These are phyloP conservation scores for Termitomyces sp. DNA, from an alignment of 1,284 basidiomycete genomes.

Conservation along the genomic window DNA sequence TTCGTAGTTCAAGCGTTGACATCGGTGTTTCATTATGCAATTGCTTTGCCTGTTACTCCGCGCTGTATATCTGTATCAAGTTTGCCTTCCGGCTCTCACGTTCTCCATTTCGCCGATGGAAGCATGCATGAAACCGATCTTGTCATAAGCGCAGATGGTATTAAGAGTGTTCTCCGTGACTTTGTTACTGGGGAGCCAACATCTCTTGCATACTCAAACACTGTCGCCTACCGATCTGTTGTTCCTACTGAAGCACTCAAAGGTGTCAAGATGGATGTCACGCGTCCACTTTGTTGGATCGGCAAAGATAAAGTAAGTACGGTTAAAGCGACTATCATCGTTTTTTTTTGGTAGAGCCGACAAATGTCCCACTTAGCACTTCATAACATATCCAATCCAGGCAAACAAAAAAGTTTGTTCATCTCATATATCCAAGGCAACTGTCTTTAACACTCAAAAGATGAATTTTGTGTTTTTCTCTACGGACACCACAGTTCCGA, in stretches of 20 bases:
- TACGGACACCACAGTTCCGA: conserved; percentile 35
- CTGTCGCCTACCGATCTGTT: conserved; percentile 42
- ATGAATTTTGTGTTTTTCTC: conserved; percentile 54
- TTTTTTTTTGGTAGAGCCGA: neutral
- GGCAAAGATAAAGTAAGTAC: conserved; percentile 38
- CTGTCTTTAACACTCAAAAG: conserved; percentile 19
- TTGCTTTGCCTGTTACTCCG: neutral
- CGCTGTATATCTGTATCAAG: conserved; percentile 38
- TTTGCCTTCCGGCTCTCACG: conserved; percentile 23
- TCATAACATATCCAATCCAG: conserved; percentile 54
- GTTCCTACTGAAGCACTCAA: conserved; percentile 34
- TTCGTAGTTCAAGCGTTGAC: too few species aligned
- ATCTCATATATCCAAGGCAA: neutral
- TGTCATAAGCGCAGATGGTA: conserved; percentile 52
- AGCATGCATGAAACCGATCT: conserved; percentile 44
- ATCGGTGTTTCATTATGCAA: too few species aligned
- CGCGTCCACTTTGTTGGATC: conserved; percentile 36
- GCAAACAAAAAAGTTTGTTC: conserved; percentile 35
- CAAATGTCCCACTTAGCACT: conserved; percentile 35
- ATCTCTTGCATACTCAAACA: conserved; percentile 39
- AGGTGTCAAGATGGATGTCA: conserved; percentile 34
- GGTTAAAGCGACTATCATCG: neutral
- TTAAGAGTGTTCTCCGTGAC: conserved; percentile 41
- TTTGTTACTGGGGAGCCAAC: conserved; percentile 24
- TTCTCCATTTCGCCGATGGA: conserved; percentile 43